phyloP scores from a whole-genome alignment of 1,284 basidiomycete genomes.

The Amylostereum chailletii region DNA sequence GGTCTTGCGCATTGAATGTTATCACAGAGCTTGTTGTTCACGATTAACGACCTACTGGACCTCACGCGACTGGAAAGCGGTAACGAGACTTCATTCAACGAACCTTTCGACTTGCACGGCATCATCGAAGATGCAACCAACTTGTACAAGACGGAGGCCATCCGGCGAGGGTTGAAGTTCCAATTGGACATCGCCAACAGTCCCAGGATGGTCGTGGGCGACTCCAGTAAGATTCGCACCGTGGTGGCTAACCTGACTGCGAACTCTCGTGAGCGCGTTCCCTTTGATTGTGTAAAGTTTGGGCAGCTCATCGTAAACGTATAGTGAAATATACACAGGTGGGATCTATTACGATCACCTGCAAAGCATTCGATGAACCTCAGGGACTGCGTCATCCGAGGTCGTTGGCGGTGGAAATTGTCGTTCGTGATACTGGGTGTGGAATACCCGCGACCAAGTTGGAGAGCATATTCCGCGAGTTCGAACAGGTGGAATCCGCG shows the following conservation, averaged over 20 bases:
- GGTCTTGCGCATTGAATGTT: not conserved
- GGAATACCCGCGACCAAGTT: conserved; percentile 71
- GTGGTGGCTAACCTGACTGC: conserved; percentile 80
- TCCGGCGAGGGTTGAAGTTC: conserved; percentile 60
- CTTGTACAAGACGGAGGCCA: conserved; percentile 63
- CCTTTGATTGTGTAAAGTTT: not conserved
- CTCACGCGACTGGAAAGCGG: conserved; percentile 78
- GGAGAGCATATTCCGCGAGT: conserved; percentile 79
- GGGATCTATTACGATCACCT: conserved; percentile 62
- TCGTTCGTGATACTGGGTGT: conserved; percentile 71
- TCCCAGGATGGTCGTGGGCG: conserved; percentile 60
- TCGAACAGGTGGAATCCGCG: conserved; percentile 73
- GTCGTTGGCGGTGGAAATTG: conserved; percentile 61
- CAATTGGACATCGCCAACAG: conserved; percentile 43
- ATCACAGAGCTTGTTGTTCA: conserved; percentile 59
- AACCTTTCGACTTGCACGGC: conserved; percentile 71
- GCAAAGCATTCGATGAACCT: conserved; percentile 45
- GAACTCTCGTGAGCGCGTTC: conserved; percentile 55
- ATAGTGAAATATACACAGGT: conserved; percentile 69
- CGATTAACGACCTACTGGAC: conserved; percentile 85
- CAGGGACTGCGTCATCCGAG: conserved; percentile 35
- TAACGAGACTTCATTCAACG: conserved; percentile 73
- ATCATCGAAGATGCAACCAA: conserved; percentile 63
- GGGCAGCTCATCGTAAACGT: conserved; percentile 3
- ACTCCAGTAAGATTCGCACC: conserved; percentile 69